Evolutionary conservation across 2,329 filamentous ascomycete species (phyloP), one percentile per base, ranked within the genome.

Genomic region (Tricladium varicosporioides): DNA sequence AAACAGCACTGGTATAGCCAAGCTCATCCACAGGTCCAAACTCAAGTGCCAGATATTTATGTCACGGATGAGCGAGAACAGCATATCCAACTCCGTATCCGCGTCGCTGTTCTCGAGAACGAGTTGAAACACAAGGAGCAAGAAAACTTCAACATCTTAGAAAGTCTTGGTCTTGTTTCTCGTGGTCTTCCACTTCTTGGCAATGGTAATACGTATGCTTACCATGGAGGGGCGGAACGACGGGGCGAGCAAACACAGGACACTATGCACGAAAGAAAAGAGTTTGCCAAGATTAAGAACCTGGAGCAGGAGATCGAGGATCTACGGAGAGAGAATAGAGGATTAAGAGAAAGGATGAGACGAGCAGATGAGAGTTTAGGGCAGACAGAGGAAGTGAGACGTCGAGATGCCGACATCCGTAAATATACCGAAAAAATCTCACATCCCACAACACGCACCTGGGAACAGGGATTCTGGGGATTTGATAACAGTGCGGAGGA

Each of bases 51-150:
- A 7, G 22, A 27, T 3, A 14, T 9, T 15, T 31, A 44, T 13
- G 33, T 32, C 14, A 36, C 27, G n/a, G 32, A 31, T 13, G 18
- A 49, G 1, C 31, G 50, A 27, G 60, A 62, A 36, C 7, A 42
- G 0, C 49, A 61, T 14, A 57, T 50, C 11, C 33, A 61, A 14
- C 48, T 65, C 9, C 52, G 52, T 48, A 59, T 67, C 32, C 53
- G 53, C 5, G 53, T 61, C 13, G 65, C 65, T 4, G 58, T 68
- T 32, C 57, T 68, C 9, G 63, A 68, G 45, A 66, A 63, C 15
- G 62, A 68, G 5, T 48, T 67, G 2, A 31, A 36, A 2, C 54
- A 65, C 53, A 59, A 59, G 13, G 27, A 19, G 13, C 5, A 63
- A 43, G 60, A 64, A 15, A 53, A 49, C 2, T 59, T 58, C 1